These are phyloP conservation scores for Penicillium manginii DNA, from an alignment of 495 filamentous ascomycete genomes.

Conservation along the genomic window DNA sequence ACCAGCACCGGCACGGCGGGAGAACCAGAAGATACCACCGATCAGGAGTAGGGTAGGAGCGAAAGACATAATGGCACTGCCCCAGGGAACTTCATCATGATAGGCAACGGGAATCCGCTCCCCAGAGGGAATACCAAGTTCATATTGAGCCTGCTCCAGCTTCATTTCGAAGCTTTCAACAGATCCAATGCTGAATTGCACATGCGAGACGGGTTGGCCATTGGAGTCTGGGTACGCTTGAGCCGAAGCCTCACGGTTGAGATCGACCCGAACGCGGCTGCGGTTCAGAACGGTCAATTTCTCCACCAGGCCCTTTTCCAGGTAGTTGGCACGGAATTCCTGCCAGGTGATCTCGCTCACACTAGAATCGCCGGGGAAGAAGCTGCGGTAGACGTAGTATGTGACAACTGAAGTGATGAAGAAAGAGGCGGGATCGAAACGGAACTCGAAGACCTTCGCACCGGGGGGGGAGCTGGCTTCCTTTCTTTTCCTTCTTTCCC, in stretches of 20 bases:
- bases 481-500: constrained; percentile 33
- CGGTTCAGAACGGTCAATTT: constrained; percentile 81
- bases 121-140: constrained; percentile 77
- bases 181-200: constrained; percentile 95
- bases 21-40: constrained; percentile 72
- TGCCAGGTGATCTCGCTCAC: constrained; percentile 92
- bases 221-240: constrained; percentile 84
- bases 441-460: constrained; percentile 49
- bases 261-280: constrained; percentile 76
- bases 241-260: constrained; percentile 79
- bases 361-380: constrained; percentile 65
- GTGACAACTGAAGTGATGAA: constrained; percentile 60
- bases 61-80: constrained; percentile 69
- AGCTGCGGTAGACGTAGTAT: constrained; percentile 63
- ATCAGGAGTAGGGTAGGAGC: constrained; percentile 87
- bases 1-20: constrained; percentile 66
- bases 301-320: constrained; percentile 94
- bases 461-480: constrained; percentile 15
- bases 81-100: constrained; percentile 70
- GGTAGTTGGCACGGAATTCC: constrained; percentile 87
- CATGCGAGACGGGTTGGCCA: constrained; percentile 70
- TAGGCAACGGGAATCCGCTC: constrained; percentile 94
- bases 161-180: constrained; percentile 88
- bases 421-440: constrained; percentile 59
- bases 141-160: constrained; percentile 83